Evolutionary conservation across 2,329 filamentous ascomycete species (phyloP).

Genomic region (Neocatenulostroma microsporum): DNA sequence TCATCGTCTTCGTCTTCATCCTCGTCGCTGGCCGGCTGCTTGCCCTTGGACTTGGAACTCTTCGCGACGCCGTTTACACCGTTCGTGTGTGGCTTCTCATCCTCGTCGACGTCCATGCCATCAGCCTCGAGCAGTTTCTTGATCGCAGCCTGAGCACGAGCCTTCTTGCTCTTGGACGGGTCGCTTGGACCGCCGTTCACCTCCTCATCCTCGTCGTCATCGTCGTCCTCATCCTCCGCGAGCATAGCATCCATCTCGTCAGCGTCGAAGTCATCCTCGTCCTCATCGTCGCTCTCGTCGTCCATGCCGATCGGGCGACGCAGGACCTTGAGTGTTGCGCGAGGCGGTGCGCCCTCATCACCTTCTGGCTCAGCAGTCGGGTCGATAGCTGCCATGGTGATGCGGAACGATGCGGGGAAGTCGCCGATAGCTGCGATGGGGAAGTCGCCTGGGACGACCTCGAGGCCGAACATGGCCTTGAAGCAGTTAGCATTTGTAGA

Average conservation of each 20-base stretch:
- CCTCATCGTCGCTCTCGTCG: slow-evolving; percentile 53
- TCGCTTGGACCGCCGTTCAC: slow-evolving; percentile 85
- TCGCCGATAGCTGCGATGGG: slow-evolving; percentile 71
- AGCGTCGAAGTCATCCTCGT: slow-evolving; percentile 44
- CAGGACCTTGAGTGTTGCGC: slow-evolving; percentile 85
- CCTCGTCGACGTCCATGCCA: slow-evolving; percentile 65
- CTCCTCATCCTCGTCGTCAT: slow-evolving; percentile 60
- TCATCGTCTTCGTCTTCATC: slow-evolving; percentile 46
- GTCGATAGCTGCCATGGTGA: slow-evolving; percentile 98
- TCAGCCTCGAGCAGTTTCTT: slow-evolving; percentile 56
- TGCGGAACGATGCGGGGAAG: slow-evolving; percentile 81
- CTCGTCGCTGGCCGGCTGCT: slow-evolving; percentile 49
- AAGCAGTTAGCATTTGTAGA: no score
- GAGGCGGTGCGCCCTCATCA: slow-evolving; percentile 46
- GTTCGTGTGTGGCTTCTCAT: no score
- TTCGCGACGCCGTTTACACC: slow-evolving; percentile 53
- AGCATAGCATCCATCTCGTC: slow-evolving; percentile 49
- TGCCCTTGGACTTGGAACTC: slow-evolving; percentile 61
- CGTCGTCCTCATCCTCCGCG: no score
- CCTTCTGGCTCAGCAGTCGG: slow-evolving; percentile 59
- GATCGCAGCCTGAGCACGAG: slow-evolving; percentile 69
- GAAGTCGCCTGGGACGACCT: slow-evolving; percentile 77
- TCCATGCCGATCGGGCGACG: slow-evolving; percentile 59
- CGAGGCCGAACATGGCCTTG: slow-evolving; percentile 87
- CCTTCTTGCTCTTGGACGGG: slow-evolving; percentile 80